Conservation (phyloP, 2,329 filamentous ascomycete genomes). For the Hirsutella thompsonii region DNA sequence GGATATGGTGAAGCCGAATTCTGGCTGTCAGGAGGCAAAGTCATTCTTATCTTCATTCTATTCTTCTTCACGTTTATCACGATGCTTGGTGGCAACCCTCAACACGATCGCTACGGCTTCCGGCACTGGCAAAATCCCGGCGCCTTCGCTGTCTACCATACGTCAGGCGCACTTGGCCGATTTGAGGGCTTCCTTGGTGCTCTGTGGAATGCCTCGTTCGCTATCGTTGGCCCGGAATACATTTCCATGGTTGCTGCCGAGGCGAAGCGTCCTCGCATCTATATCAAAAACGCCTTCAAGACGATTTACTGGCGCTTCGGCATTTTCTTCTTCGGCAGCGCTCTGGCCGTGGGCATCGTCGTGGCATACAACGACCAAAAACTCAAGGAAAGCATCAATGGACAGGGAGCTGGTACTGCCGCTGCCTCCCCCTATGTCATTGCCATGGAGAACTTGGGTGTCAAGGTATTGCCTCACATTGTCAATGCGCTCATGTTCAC, state of each 20-base stretch:
- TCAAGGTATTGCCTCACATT: conserved; percentile 40
- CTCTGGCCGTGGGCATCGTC: conserved; percentile 52
- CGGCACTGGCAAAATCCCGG: conserved; percentile 44
- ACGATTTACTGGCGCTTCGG: conserved; percentile 61
- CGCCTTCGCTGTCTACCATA: conserved; percentile 38
- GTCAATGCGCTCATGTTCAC: conserved; percentile 39
- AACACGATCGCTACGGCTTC: conserved; percentile 57
- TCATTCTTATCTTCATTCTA: conserved; percentile 52
- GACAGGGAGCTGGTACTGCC: conserved; percentile 25
- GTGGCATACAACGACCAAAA: conserved; percentile 50
- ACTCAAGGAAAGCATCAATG: conserved; percentile 35
- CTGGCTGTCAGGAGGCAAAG: conserved; percentile 49
- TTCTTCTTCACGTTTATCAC: conserved; percentile 68
- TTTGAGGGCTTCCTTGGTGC: conserved; percentile 60
- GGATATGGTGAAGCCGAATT: conserved; percentile 64
- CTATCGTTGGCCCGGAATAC: conserved; percentile 55
- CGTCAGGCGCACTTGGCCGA: conserved; percentile 46
- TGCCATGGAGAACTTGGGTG: conserved; percentile 42
- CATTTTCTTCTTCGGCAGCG: conserved; percentile 58
- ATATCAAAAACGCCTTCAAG: conserved; percentile 58
- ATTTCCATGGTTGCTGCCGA: conserved; percentile 59
- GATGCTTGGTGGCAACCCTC: conserved; percentile 67
- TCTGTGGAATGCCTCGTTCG: conserved; percentile 51
- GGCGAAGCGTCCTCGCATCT: conserved; percentile 47
- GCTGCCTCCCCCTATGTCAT: conserved; percentile 51